Percentiles rank a stretch among this genome's conserved stretches.
These are phyloP conservation scores for Coniochaeta sp. DNA, from an alignment of 2,329 filamentous ascomycete species.

Conservation along the genomic window DNA sequence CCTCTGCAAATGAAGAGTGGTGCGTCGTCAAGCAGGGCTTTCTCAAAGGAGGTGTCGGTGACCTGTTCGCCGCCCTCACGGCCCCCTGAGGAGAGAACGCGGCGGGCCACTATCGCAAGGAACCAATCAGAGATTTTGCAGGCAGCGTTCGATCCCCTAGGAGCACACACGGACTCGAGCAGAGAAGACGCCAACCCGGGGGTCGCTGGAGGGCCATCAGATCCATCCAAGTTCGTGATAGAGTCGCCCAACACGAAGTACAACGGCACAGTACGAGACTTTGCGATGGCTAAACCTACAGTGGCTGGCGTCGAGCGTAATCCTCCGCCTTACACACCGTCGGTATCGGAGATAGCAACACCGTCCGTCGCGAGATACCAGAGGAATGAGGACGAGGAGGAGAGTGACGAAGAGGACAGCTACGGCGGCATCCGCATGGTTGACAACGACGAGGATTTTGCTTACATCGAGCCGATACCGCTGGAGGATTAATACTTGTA, in stretches of 20 bases:
- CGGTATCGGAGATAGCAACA: not conserved
- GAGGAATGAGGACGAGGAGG: not conserved
- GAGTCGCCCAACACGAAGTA: not conserved
- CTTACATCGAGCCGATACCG: slow-evolving; percentile 8
- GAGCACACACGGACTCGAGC: not conserved
- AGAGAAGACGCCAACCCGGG: not conserved
- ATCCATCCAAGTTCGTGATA: not conserved
- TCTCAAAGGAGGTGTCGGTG: not conserved
- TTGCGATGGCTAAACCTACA: not conserved
- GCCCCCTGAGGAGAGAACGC: not conserved
- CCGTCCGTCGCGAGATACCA: not conserved
- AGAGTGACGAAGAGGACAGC: slow-evolving; percentile 5
- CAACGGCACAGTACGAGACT: not conserved
- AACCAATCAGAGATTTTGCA: not conserved
- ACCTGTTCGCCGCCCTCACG: not conserved
- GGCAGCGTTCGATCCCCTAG: not conserved
- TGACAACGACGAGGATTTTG: slow-evolving; percentile 8
- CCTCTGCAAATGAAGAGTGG: slow-evolving; percentile 4
- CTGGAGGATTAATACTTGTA: slow-evolving; percentile 5
- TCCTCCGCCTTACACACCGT: not conserved
- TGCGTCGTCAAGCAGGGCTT: not conserved
- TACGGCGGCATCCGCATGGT: slow-evolving; percentile 9
- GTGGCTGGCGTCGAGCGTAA: not conserved
- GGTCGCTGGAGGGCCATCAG: not conserved
- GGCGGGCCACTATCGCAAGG: not conserved